A percentile compares a stretch with the other conserved stretches of the same genome.
These are phyloP conservation scores for Ramaria rubella DNA, from an alignment of 768 basidiomycete species.

Conservation along the genomic window DNA sequence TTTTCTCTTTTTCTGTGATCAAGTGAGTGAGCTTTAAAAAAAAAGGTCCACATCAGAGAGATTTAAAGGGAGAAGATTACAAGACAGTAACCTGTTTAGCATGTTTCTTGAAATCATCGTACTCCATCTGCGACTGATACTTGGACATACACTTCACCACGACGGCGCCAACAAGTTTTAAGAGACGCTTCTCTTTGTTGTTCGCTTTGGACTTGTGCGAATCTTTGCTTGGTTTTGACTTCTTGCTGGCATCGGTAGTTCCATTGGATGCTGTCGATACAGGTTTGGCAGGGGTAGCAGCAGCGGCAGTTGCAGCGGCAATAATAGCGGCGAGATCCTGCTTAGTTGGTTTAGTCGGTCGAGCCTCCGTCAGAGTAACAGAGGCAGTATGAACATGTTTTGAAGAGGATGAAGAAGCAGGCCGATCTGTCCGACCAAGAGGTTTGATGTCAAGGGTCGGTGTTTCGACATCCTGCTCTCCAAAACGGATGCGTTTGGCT, in stretches of 20 bases:
- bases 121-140: constrained; percentile 65
- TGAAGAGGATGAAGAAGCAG: background rate
- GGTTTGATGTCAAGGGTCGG: constrained; percentile 20
- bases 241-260: constrained; percentile 20
- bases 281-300: constrained; percentile 24
- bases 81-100: constrained; percentile 74
- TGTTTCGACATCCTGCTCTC: constrained; percentile 12
- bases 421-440: constrained; percentile 14
- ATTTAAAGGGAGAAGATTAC: background rate
- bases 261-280: constrained; percentile 20
- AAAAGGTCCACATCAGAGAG: background rate
- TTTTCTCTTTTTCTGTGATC: constrained; percentile 94
- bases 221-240: constrained; percentile 34
- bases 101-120: constrained; percentile 87
- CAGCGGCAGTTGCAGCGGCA: constrained; percentile 32
- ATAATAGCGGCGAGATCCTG: constrained; percentile 35
- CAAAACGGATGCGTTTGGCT: constrained; percentile 10
- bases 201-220: constrained; percentile 55
- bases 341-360: constrained; percentile 23
- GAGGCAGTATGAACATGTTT: background rate
- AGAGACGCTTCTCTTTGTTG: constrained; percentile 72
- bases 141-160: constrained; percentile 94
- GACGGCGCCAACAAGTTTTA: constrained; percentile 79
- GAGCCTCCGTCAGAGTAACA: background rate
- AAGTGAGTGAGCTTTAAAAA: constrained; percentile 69